Evolutionary conservation across 148 eudicot species (phyloP).

Genomic region (Rhododendron williamsianum): DNA sequence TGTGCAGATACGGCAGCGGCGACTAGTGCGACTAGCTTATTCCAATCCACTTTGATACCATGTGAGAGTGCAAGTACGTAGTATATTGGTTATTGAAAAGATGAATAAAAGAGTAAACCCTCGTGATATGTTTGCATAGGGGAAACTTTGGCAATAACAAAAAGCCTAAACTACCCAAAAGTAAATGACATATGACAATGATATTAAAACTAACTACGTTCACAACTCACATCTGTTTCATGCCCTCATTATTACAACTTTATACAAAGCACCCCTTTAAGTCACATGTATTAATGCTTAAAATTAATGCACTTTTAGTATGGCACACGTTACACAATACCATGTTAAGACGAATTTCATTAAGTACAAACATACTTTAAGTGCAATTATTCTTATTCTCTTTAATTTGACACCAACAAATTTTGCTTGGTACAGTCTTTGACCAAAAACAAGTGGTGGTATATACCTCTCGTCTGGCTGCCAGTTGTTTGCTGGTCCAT

Average conservation of each 20-base stretch:
- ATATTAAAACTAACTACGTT: background rate
- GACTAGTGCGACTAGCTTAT: background rate
- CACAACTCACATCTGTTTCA: background rate
- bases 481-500: constrained; percentile 74
- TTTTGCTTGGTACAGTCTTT: constrained; percentile 50
- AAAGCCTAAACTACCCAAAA: background rate
- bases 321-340: background rate
- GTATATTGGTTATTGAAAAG: background rate
- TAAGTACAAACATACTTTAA: background rate
- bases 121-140: background rate
- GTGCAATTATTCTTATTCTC: background rate
- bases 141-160: background rate
- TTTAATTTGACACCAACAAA: background rate
- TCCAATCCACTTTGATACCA: background rate
- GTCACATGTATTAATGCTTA: background rate
- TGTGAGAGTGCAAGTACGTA: background rate
- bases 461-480: constrained; percentile 77
- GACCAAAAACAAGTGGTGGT: constrained; percentile 80
- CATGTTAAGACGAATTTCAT: background rate
- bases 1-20: background rate
- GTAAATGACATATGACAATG: background rate
- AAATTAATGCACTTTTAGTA: background rate
- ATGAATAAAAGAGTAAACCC: background rate
- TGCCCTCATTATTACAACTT: background rate
- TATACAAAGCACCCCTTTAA: background rate